Evolutionary conservation across 257 asterid genomes (phyloP).

Genomic region (Nicotiana attenuata): DNA sequence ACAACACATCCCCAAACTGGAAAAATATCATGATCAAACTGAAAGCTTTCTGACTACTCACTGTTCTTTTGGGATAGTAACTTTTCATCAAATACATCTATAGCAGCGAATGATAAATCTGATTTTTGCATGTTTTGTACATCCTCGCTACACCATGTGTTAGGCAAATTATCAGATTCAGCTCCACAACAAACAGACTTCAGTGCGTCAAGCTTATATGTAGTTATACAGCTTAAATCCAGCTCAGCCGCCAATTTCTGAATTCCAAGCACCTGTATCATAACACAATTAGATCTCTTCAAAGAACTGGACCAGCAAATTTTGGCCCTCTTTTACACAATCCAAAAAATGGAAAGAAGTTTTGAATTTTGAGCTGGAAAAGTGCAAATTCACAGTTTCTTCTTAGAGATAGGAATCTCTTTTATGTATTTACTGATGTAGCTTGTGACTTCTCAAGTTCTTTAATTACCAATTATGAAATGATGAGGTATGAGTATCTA

Average conservation of each 20-base stretch:
- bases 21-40: not conserved
- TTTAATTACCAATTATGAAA: not conserved
- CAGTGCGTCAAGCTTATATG: slow-evolving; percentile 83
- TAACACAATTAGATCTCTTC: slow-evolving; percentile 1
- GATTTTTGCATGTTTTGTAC: slow-evolving; percentile 21
- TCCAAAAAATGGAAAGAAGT: not conserved
- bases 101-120: slow-evolving; percentile 20
- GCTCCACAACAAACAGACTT: slow-evolving; percentile 45
- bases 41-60: slow-evolving; percentile 8
- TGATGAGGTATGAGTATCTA: not conserved
- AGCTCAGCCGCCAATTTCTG: slow-evolving; percentile 80
- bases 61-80: slow-evolving; percentile 13
- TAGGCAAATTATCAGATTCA: slow-evolving; percentile 32
- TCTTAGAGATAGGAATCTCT: not conserved
- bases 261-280: slow-evolving; percentile 72
- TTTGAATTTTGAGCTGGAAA: not conserved
- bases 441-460: not conserved
- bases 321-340: not conserved
- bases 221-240: slow-evolving; percentile 69
- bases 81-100: slow-evolving; percentile 33
- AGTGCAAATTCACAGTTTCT: not conserved
- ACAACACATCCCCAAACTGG: not conserved
- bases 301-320: not conserved
- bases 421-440: not conserved
- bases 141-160: slow-evolving; percentile 24